These are phyloP conservation scores for Xylaria sp. DNA, from an alignment of 2,329 filamentous ascomycete species.

Conservation along the genomic window DNA sequence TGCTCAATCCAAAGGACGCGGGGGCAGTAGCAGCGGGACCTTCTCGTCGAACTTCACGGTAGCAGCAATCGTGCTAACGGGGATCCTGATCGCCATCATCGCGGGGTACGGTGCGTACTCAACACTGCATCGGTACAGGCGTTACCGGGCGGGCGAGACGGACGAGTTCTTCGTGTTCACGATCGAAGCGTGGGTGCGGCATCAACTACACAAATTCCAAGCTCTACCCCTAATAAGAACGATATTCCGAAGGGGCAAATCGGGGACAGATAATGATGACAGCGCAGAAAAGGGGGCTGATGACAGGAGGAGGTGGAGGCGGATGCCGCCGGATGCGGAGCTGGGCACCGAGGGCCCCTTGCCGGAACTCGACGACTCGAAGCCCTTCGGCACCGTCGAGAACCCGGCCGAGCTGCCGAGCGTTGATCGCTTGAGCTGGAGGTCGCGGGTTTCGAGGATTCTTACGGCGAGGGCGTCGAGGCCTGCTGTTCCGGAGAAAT, in stretches of 20 bases:
- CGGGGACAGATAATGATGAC: too few relatives aligned
- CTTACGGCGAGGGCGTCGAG: neutral
- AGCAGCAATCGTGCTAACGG: conserved; percentile 42
- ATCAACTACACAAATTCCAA: neutral
- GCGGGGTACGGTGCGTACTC: conserved; percentile 31
- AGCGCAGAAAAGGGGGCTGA: neutral
- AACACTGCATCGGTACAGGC: conserved; percentile 39
- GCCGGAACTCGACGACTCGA: conserved; percentile 40
- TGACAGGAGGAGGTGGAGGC: conserved; percentile 3
- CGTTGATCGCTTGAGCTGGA: conserved; percentile 40
- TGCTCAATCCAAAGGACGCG: neutral
- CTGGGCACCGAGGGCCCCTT: conserved; percentile 44
- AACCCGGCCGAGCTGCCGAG: conserved; percentile 46
- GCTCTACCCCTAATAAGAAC: too few relatives aligned
- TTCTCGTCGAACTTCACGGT: conserved; percentile 29
- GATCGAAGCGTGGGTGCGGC: conserved; percentile 12
- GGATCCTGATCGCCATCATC: conserved; percentile 42
- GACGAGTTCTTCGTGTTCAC: conserved; percentile 26
- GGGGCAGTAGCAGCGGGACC: neutral
- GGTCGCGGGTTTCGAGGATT: conserved; percentile 40
- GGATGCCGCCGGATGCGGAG: conserved; percentile 41
- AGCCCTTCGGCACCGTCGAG: conserved; percentile 41
- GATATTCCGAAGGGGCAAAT: too few relatives aligned
- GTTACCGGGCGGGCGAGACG: conserved; percentile 36
- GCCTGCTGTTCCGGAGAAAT: neutral